Evolutionary conservation across 257 asterid genomes (phyloP).

Genomic region (Rehmannia glutinosa): DNA sequence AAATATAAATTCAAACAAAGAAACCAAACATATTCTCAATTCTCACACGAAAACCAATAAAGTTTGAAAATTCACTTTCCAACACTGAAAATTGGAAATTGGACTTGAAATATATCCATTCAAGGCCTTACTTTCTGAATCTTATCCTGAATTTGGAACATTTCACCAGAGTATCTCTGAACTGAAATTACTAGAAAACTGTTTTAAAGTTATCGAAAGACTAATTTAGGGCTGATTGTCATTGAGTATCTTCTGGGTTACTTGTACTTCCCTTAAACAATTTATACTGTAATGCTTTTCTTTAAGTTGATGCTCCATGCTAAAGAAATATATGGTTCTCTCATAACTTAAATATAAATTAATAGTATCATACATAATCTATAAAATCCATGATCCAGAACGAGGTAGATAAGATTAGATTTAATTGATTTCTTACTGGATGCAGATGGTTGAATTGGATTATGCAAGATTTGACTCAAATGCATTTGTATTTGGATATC

Average conservation of each 20-base stretch:
- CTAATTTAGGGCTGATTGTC: not conserved
- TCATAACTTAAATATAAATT: not conserved
- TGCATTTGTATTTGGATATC: not conserved
- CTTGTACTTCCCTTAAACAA: too few species aligned
- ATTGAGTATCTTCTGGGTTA: too few species aligned
- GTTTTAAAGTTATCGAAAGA: not conserved
- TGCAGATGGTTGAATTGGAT: not conserved
- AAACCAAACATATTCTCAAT: too few species aligned
- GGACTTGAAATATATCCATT: too few species aligned
- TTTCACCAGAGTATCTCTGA: not conserved
- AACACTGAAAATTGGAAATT: too few species aligned
- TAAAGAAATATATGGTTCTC: not conserved
- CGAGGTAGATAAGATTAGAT: not conserved
- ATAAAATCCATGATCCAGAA: too few species aligned
- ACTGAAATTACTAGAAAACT: not conserved
- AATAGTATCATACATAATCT: not conserved
- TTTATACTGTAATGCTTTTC: too few species aligned
- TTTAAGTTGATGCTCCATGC: too few species aligned
- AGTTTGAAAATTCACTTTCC: too few species aligned
- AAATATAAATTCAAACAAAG: too few species aligned
- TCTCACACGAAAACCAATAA: too few species aligned
- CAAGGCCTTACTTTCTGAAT: too few species aligned
- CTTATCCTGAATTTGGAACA: not conserved
- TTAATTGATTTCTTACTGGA: not conserved
- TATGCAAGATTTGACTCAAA: not conserved